phyloP scores from a whole-genome alignment of 371 early-diverging fungal genomes.

The Syncephalastrum monosporum region DNA sequence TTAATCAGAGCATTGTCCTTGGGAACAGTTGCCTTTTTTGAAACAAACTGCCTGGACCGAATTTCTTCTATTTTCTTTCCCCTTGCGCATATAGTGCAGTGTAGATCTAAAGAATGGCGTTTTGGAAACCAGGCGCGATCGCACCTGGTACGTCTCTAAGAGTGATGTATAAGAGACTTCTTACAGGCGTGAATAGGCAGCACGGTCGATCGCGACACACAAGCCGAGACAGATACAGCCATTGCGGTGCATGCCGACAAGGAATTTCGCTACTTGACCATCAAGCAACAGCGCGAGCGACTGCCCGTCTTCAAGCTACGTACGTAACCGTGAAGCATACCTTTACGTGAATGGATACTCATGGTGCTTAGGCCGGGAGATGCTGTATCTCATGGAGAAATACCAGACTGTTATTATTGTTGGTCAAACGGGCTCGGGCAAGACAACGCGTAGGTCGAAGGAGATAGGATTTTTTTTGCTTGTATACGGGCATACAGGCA shows the following conservation, averaged over 20 bases:
- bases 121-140: constrained; percentile 68
- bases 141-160: constrained; percentile 53
- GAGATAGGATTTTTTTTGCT: too few relatives aligned
- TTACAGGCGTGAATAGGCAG: constrained; percentile 46
- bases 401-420: constrained; percentile 72
- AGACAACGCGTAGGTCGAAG: constrained; percentile 71
- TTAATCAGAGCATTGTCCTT: too few relatives aligned
- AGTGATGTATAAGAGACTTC: not conserved
- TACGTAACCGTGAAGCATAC: constrained; percentile 13
- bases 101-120: constrained; percentile 37
- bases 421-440: constrained; percentile 61
- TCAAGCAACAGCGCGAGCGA: constrained; percentile 57
- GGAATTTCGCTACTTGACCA: constrained; percentile 42
- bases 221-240: constrained; percentile 54
- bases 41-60: too few relatives aligned
- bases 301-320: constrained; percentile 62
- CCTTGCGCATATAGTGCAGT: too few relatives aligned
- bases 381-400: constrained; percentile 61
- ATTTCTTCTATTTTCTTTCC: too few relatives aligned
- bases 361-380: constrained; percentile 38
- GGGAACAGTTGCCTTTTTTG: too few relatives aligned
- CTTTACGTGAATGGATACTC: not conserved
- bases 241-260: constrained; percentile 46
- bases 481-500: too few relatives aligned
- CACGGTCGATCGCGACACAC: constrained; percentile 62